Percentiles rank a stretch among this genome's conserved stretches.
These are phyloP conservation scores for Nematodospora anomalae DNA, from an alignment of 1,139 yeast species.

Conservation along the genomic window DNA sequence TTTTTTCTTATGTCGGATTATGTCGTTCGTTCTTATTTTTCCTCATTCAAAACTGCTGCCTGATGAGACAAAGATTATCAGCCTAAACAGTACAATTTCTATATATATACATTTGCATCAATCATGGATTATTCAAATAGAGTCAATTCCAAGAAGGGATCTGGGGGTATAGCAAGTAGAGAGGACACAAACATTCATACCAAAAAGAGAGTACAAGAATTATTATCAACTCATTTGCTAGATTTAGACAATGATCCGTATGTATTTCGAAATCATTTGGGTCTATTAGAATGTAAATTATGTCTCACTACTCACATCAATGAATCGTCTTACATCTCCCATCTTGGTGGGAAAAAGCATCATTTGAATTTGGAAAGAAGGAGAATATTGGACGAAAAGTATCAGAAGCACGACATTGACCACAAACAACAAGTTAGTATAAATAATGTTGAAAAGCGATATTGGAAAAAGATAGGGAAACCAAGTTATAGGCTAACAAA, in stretches of 20 bases:
- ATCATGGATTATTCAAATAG: slow-evolving; percentile 48
- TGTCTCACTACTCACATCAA: slow-evolving; percentile 75
- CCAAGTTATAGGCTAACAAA: slow-evolving; percentile 71
- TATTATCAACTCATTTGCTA: slow-evolving; percentile 58
- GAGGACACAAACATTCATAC: slow-evolving; percentile 68
- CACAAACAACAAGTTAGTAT: slow-evolving; percentile 23
- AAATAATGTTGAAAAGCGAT: slow-evolving; percentile 42
- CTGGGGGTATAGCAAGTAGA: slow-evolving; percentile 75
- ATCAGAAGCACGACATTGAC: slow-evolving; percentile 18
- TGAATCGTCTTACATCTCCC: slow-evolving; percentile 77
- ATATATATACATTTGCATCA: no score
- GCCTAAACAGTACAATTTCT: no score
- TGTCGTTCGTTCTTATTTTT: no score
- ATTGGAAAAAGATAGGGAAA: slow-evolving; percentile 63
- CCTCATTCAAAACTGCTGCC: no score
- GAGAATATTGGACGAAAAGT: slow-evolving; percentile 43
- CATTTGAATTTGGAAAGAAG: slow-evolving; percentile 66
- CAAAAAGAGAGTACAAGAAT: slow-evolving; percentile 60
- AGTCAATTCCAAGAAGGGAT: slow-evolving; percentile 46
- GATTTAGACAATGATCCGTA: slow-evolving; percentile 77
- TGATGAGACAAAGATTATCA: no score
- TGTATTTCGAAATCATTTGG: slow-evolving; percentile 70
- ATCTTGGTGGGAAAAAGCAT: slow-evolving; percentile 78
- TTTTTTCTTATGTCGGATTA: no score
- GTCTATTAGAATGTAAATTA: slow-evolving; percentile 70